Conservation (phyloP, 805 yeast genomes). For the Saturnispora dispora region DNA sequence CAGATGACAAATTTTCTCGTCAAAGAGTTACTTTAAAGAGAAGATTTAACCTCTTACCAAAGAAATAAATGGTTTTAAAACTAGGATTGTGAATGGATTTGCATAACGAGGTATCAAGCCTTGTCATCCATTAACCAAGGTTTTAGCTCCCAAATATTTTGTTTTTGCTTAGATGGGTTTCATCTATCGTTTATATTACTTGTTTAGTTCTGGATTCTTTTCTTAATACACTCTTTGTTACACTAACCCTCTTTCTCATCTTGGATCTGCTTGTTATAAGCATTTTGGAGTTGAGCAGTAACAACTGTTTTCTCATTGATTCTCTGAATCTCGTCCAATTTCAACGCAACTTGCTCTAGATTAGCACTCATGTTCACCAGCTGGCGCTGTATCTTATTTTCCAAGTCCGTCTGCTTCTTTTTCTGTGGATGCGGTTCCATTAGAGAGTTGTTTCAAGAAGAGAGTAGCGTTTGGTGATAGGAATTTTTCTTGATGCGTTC, state of each 20-base stretch:
- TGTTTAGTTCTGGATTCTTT: not conserved
- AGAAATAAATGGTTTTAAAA: conserved; percentile 22
- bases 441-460: not conserved
- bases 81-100: not conserved
- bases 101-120: not conserved
- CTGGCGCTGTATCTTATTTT: not conserved
- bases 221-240: not conserved
- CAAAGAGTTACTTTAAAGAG: conserved; percentile 97
- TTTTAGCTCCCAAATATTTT: not conserved
- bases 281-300: conserved; percentile 5
- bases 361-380: not conserved
- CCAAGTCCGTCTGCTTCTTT: not conserved
- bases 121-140: not conserved
- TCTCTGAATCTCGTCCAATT: conserved; percentile 1
- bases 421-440: conserved; percentile 4
- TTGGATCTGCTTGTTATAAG: not conserved
- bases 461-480: not conserved
- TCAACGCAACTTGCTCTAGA: not conserved
- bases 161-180: not conserved
- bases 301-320: conserved; percentile 4
- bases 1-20: conserved; percentile 98
- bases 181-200: not conserved
- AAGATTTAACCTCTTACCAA: conserved; percentile 82
- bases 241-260: not conserved
- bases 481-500: not conserved